phyloP scores from a whole-genome alignment of 176 grass and related monocot species.

The Tillandsia fasciculata region DNA sequence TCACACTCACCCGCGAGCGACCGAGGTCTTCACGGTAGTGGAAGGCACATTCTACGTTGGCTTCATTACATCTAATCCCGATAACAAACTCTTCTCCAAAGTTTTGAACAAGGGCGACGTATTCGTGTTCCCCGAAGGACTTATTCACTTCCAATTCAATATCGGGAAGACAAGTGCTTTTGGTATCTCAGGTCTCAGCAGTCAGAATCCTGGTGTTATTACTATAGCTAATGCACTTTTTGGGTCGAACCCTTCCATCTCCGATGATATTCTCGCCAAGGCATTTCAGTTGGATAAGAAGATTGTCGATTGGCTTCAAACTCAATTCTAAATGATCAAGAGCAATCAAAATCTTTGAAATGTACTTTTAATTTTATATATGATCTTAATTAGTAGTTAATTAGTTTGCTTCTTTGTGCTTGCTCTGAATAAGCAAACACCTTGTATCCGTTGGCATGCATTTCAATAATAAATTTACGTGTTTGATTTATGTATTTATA shows the following conservation, averaged over 20 bases:
- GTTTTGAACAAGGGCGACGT: conserved; percentile 40
- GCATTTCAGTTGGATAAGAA: conserved; percentile 30
- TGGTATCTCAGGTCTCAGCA: conserved; percentile 24
- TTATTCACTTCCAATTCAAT: conserved; percentile 43
- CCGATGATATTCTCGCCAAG: conserved; percentile 26
- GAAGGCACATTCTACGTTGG: conserved; percentile 45
- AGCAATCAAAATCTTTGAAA: background rate
- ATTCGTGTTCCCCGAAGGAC: conserved; percentile 24
- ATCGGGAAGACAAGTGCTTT: conserved; percentile 7
- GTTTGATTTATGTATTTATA: no score
- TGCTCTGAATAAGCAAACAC: no score
- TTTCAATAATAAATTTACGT: no score
- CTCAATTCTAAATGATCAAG: conserved; percentile 4
- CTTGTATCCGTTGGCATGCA: no score
- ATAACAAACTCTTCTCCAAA: conserved; percentile 44
- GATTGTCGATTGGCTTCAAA: conserved; percentile 23
- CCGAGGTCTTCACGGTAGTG: conserved; percentile 44
- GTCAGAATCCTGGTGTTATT: conserved; percentile 28
- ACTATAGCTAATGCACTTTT: conserved; percentile 24
- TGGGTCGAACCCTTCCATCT: conserved; percentile 16
- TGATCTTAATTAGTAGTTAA: no score
- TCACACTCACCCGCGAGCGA: conserved; percentile 6
- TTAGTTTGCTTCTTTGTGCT: no score
- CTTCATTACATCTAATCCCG: conserved; percentile 36
- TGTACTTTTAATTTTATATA: no score